Conservation (phyloP, 352 stramenopile species). For the Phytopythium delawarense region DNA sequence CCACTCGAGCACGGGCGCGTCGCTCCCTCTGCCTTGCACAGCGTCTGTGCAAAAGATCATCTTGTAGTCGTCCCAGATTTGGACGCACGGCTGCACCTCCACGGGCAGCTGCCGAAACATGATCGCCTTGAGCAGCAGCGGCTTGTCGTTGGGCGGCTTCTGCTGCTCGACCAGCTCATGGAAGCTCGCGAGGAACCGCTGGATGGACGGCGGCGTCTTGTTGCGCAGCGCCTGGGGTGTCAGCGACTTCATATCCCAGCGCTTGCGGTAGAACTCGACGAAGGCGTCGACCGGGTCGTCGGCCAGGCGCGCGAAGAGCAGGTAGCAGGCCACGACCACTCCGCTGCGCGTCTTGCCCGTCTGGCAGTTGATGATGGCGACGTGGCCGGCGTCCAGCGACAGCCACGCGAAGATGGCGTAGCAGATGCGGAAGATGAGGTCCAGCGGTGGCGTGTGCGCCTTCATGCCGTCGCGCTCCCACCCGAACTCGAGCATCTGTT, state of each 20-base stretch:
- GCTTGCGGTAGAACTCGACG: conserved; percentile 86
- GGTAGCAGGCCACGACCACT: conserved; percentile 91
- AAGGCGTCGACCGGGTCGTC: conserved; percentile 84
- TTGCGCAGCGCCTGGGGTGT: conserved; percentile 50
- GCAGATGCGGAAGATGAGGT: conserved; percentile 89
- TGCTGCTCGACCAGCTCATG: conserved; percentile 49
- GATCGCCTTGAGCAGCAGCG: conserved; percentile 73
- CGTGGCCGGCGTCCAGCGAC: conserved; percentile 67
- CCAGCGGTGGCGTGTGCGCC: conserved; percentile 71
- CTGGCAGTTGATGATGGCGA: conserved; percentile 87
- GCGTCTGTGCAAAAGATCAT: conserved; percentile 61
- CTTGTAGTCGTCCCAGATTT: conserved; percentile 82
- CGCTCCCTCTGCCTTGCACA: conserved; percentile 11
- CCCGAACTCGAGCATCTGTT: conserved; percentile 83
- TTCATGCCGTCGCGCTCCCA: conserved; percentile 83
- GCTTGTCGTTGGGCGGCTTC: conserved; percentile 51
- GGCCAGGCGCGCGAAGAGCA: conserved; percentile 82
- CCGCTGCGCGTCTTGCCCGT: conserved; percentile 93
- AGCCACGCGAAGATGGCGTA: conserved; percentile 93
- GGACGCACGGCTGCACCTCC: conserved; percentile 68
- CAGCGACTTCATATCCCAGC: conserved; percentile 70
- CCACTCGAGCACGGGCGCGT: conserved; percentile 66
- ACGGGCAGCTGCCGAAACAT: conserved; percentile 70
- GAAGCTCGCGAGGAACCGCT: conserved; percentile 69
- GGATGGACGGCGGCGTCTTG: conserved; percentile 77